Conservation (phyloP, 2,329 filamentous ascomycete genomes). For the Metarhizium album region DNA sequence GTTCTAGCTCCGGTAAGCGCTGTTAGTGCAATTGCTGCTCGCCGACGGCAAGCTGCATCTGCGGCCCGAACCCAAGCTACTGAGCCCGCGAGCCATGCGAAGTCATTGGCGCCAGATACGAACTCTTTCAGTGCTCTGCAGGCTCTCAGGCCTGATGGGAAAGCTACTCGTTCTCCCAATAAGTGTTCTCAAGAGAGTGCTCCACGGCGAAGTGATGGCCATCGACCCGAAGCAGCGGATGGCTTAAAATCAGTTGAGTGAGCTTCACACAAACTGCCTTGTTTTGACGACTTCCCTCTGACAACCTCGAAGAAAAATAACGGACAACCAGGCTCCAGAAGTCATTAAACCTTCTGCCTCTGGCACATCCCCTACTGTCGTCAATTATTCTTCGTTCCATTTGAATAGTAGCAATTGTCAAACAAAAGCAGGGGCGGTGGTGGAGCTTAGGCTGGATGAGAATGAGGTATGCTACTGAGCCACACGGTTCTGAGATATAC, state of each 20-base stretch:
- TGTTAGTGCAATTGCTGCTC: constrained; percentile 27
- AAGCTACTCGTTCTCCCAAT: constrained; percentile 9
- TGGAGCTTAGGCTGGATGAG: constrained; percentile 33
- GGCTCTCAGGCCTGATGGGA: constrained; percentile 8
- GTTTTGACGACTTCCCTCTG: neutral
- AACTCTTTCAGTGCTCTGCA: constrained; percentile 22
- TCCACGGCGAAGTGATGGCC: constrained; percentile 3
- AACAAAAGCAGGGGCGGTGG: constrained; percentile 25
- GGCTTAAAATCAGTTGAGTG: neutral
- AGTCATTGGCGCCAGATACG: constrained; percentile 10
- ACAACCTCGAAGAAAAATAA: neutral
- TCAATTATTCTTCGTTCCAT: constrained; percentile 35
- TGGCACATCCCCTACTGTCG: constrained; percentile 7
- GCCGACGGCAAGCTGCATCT: constrained; percentile 16
- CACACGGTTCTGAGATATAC: neutral
- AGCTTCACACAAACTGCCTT: neutral
- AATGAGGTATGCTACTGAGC: constrained; percentile 31
- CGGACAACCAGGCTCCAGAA: neutral
- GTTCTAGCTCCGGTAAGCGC: constrained; percentile 18
- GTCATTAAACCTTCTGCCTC: neutral
- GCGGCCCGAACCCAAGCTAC: constrained; percentile 4
- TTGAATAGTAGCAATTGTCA: constrained; percentile 33
- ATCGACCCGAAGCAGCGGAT: neutral
- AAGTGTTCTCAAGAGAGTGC: constrained; percentile 7
- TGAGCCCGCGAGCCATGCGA: constrained; percentile 7